phyloP scores from a whole-genome alignment of 2,329 filamentous ascomycete genomes.

The Colletotrichum australisinense region DNA sequence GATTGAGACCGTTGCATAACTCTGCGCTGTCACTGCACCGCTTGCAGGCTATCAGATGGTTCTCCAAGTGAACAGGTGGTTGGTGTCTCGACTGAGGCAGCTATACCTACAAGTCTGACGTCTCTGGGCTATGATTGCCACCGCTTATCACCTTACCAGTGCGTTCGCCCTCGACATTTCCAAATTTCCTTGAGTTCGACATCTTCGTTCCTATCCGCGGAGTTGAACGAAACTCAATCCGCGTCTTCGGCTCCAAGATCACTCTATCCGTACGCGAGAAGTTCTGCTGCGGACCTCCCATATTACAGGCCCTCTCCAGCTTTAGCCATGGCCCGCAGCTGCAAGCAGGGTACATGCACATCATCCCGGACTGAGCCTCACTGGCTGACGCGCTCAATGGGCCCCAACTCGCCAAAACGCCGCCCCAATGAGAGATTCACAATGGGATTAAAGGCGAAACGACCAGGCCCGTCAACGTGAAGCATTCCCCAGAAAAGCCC shows the following conservation, averaged over 20 bases:
- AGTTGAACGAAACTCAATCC: not conserved
- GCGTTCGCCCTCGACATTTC: not conserved
- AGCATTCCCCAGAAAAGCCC: not conserved
- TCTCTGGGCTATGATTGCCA: not conserved
- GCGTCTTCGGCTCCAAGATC: not conserved
- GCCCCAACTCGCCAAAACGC: not conserved
- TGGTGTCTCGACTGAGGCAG: not conserved
- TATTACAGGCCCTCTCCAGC: not conserved
- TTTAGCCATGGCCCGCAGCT: constrained; percentile 1
- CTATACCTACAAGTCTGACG: not conserved
- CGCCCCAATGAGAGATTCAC: constrained; percentile 17
- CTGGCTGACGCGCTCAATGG: constrained; percentile 28
- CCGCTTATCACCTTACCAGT: not conserved
- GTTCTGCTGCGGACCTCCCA: not conserved
- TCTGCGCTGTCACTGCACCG: not conserved
- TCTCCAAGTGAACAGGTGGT: not conserved
- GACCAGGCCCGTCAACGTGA: not conserved
- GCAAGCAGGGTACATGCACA: constrained; percentile 30
- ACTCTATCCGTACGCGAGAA: not conserved
- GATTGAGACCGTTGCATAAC: not conserved
- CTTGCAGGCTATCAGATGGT: not conserved
- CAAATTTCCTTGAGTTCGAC: not conserved
- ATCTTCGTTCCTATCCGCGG: not conserved
- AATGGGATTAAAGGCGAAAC: not conserved
- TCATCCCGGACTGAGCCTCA: constrained; percentile 35